These are phyloP conservation scores for Coemansia sp. DNA, from an alignment of 192 early-diverging fungal species.

Conservation along the genomic window DNA sequence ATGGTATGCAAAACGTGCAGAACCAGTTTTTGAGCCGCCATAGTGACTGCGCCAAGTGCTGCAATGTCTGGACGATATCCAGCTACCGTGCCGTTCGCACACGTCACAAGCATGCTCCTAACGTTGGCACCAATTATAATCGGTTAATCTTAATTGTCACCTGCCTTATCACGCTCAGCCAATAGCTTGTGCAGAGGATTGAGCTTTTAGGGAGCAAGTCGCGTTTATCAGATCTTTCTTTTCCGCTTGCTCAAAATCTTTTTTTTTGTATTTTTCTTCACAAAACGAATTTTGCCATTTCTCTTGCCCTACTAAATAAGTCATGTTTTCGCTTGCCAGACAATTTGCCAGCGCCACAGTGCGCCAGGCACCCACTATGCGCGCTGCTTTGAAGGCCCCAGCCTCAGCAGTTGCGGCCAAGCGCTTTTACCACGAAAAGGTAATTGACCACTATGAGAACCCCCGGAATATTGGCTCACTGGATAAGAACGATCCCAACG, in stretches of 20 bases:
- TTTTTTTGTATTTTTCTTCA: neutral
- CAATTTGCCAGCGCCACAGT: conserved; percentile 18
- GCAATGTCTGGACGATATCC: no score
- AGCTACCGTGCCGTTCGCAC: neutral
- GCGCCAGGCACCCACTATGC: conserved; percentile 21
- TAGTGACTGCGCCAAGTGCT: no score
- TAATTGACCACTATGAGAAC: conserved; percentile 97
- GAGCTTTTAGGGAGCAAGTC: neutral
- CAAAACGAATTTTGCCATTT: neutral
- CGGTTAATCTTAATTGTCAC: neutral
- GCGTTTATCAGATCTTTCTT: conserved; percentile 6
- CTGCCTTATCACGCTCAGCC: neutral
- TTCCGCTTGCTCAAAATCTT: neutral
- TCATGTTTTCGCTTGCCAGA: conserved; percentile 35
- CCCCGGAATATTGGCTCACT: conserved; percentile 96
- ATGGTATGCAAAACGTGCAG: no score
- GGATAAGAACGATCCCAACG: conserved; percentile 77
- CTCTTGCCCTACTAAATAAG: neutral
- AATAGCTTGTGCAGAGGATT: neutral
- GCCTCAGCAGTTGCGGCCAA: neutral
- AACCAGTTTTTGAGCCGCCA: no score
- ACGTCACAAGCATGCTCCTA: neutral
- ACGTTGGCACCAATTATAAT: neutral
- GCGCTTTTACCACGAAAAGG: conserved; percentile 59
- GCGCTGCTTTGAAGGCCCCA: conserved; percentile 4